Base-by-base conservation (phyloP, 805 yeast genomes). In the Yarrowia sp. region DNA sequence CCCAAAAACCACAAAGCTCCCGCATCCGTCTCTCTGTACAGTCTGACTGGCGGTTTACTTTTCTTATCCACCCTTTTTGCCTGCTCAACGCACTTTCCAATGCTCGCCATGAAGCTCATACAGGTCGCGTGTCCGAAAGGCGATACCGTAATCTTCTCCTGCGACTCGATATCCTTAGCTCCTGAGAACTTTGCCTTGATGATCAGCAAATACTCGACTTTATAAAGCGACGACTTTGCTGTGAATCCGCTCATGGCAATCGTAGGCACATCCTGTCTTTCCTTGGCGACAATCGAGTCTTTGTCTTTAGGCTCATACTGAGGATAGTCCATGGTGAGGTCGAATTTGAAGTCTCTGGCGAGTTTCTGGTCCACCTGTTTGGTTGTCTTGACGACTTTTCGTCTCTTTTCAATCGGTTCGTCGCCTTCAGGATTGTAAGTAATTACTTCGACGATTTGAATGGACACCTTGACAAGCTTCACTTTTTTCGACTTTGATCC, bases 81-180 rank as follows among this genome's bases (percentile, higher is more conserved):
- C n/a, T 66, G 64, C 35, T 71, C 70, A 14, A 74, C 77, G 3
- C 71, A 65, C 32, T 71, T 73, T 18, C 68, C 65, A 3, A 74
- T 68, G 62, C 69, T 67, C 61, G 66, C 66, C 75, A 72, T 72
- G 53, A 72, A 73, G 12, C 69, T 66, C 62, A 66, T 62, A 61
- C 78, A 72, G 18, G 73, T 66, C 4, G 69, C 68, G 36, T 71
- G 73, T 63, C 71, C 76, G 62, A 76, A 76, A 36, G 76, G 75
- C 5, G 75, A 68, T 14, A 76, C 67, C 0, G 73, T 69, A 31
- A 76, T 66, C 6, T 71, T 68, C 53, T 70, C 72, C 61, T 67
- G 70, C 12, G 71, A 62, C 63, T 72, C 77, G 27, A 76, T 70
- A 51, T 76, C 79, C 51, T 72, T 72, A 29, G 76, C 74, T 35